Conservation (phyloP, 2,329 filamentous ascomycete genomes). For the Lachnellula arida region DNA sequence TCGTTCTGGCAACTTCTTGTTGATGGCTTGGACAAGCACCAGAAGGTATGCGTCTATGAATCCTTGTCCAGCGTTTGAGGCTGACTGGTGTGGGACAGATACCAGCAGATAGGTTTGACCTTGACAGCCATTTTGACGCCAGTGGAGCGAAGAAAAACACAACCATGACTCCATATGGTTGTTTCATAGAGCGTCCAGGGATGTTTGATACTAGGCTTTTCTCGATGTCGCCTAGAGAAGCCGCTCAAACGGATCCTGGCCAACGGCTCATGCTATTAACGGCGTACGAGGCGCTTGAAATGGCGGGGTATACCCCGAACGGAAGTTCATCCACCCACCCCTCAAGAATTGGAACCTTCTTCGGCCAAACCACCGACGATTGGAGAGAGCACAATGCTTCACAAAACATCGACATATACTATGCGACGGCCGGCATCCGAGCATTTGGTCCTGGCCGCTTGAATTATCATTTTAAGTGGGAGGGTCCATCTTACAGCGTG, state of each 20-base stretch:
- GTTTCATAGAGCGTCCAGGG: slow-evolving; percentile 64
- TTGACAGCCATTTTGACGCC: neutral
- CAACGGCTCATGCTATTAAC: slow-evolving; percentile 69
- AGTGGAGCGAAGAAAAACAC: slow-evolving; percentile 59
- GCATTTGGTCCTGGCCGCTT: slow-evolving; percentile 53
- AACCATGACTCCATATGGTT: slow-evolving; percentile 68
- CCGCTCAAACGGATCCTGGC: slow-evolving; percentile 73
- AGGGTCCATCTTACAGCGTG: slow-evolving; percentile 65
- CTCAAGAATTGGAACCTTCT: slow-evolving; percentile 5
- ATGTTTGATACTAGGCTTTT: slow-evolving; percentile 75
- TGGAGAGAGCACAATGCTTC: slow-evolving; percentile 7
- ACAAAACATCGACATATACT: slow-evolving; percentile 34
- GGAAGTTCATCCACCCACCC: slow-evolving; percentile 35
- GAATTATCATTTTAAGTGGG: slow-evolving; percentile 74
- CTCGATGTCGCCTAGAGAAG: slow-evolving; percentile 78
- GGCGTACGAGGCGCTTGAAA: slow-evolving; percentile 74
- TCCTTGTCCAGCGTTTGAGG: neutral
- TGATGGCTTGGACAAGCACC: neutral
- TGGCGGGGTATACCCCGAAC: slow-evolving; percentile 60
- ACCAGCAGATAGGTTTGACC: neutral
- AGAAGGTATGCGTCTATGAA: neutral
- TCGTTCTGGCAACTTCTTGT: slow-evolving; percentile 66
- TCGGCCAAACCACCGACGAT: slow-evolving; percentile 6
- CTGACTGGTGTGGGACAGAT: neutral
- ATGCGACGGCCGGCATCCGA: slow-evolving; percentile 41